phyloP scores from a whole-genome alignment of 2,329 filamentous ascomycete species.

The Chrysoporthe puriensis region DNA sequence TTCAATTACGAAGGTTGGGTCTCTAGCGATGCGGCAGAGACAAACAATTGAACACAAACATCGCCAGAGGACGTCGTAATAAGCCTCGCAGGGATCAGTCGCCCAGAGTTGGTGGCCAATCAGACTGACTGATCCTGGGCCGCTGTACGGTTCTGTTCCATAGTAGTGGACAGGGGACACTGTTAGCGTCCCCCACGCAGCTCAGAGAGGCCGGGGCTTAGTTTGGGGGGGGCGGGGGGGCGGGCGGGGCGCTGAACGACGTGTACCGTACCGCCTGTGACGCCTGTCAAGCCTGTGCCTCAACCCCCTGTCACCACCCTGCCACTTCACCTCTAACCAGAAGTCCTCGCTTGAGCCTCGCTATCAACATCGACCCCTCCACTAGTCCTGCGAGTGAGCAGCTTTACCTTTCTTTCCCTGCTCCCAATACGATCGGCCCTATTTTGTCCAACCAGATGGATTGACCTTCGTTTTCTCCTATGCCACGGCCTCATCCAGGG shows the following conservation, averaged over 20 bases:
- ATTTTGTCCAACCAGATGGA: not conserved
- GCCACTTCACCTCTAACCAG: not conserved
- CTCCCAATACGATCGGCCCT: not conserved
- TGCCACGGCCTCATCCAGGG: not conserved
- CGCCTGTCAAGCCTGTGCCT: not conserved
- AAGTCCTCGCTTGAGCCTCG: not conserved
- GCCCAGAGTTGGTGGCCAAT: not conserved
- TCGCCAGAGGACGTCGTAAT: not conserved
- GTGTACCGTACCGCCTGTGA: not conserved
- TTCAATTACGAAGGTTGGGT: not conserved
- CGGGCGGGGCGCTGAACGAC: no score
- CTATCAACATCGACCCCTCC: no score
- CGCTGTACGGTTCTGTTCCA: not conserved
- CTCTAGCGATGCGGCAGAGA: not conserved
- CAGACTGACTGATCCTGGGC: not conserved
- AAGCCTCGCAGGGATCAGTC: not conserved
- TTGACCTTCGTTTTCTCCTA: not conserved
- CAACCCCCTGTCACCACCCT: not conserved
- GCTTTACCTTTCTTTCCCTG: not conserved
- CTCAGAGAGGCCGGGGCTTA: no score
- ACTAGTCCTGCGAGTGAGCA: not conserved
- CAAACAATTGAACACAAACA: not conserved
- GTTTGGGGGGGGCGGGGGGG: no score
- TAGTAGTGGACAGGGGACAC: not conserved
- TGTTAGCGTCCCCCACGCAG: not conserved